phyloP scores from a whole-genome alignment of 495 filamentous ascomycete genomes.

The Chaetomium fimeti region DNA sequence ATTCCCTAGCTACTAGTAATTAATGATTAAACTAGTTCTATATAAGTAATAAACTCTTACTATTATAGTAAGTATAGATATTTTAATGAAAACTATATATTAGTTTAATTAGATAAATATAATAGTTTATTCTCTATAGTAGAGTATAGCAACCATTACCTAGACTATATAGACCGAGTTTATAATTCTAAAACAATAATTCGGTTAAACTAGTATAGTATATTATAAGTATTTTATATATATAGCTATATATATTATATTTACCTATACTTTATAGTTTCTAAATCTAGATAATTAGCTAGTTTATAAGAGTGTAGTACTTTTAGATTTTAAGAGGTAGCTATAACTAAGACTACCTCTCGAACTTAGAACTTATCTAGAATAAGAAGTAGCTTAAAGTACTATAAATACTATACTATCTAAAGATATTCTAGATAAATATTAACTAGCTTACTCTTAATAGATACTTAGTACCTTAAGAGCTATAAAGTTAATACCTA shows the following conservation, averaged over 20 bases:
- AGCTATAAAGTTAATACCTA: constrained; percentile 1
- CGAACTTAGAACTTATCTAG: too few species aligned
- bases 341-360: too few species aligned
- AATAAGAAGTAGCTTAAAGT: too few species aligned
- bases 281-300: neutral
- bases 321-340: too few species aligned
- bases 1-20: too few species aligned
- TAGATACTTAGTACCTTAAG: neutral
- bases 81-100: neutral
- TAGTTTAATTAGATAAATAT: neutral
- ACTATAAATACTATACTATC: neutral
- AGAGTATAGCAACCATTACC: neutral
- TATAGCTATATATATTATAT: neutral
- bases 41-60: too few species aligned
- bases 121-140: neutral
- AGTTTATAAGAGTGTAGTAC: too few species aligned
- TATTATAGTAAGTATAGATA: too few species aligned
- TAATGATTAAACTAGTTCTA: too few species aligned
- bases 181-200: too few species aligned
- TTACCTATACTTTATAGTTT: neutral
- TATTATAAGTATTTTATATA: neutral
- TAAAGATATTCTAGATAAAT: neutral
- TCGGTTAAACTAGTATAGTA: neutral
- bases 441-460: neutral
- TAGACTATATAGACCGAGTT: too few species aligned